Evolutionary conservation across 148 eudicot genomes (phyloP).

Genomic region (Heliosperma pusillum): DNA sequence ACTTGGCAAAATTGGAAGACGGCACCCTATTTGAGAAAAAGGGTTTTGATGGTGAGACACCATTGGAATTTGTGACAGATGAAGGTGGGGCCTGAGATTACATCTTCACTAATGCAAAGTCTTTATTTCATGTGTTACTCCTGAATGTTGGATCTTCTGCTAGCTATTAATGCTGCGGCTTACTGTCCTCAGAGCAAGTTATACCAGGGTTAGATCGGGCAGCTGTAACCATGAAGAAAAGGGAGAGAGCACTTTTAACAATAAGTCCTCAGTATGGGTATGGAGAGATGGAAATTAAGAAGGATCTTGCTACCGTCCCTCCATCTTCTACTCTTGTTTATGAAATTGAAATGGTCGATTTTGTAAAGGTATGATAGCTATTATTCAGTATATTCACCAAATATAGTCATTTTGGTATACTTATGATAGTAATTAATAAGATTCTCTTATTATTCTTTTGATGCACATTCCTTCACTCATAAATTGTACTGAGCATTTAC

Average conservation of each 20-base stretch:
- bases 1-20: conserved; percentile 53
- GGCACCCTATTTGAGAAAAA: conserved; percentile 55
- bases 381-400: background rate
- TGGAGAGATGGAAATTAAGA: conserved; percentile 42
- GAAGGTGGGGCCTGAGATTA: conserved; percentile 47
- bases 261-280: conserved; percentile 54
- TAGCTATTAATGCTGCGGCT: conserved; percentile 5
- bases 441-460: background rate
- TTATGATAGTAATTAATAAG: background rate
- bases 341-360: conserved; percentile 63
- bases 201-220: conserved; percentile 61
- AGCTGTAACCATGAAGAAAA: conserved; percentile 56
- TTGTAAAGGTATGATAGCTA: conserved; percentile 38
- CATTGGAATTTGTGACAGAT: conserved; percentile 54
- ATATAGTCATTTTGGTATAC: background rate
- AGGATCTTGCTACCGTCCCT: conserved; percentile 45
- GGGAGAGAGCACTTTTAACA: conserved; percentile 50
- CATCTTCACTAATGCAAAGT: background rate
- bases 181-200: conserved; percentile 48
- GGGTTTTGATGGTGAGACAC: conserved; percentile 51
- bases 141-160: background rate
- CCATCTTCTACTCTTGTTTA: conserved; percentile 46
- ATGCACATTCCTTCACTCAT: background rate
- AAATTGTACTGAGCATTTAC: background rate
- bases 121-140: background rate